Evolutionary conservation across 208 protist species (phyloP).

Genomic region (Novymonas esmeraldas): DNA sequence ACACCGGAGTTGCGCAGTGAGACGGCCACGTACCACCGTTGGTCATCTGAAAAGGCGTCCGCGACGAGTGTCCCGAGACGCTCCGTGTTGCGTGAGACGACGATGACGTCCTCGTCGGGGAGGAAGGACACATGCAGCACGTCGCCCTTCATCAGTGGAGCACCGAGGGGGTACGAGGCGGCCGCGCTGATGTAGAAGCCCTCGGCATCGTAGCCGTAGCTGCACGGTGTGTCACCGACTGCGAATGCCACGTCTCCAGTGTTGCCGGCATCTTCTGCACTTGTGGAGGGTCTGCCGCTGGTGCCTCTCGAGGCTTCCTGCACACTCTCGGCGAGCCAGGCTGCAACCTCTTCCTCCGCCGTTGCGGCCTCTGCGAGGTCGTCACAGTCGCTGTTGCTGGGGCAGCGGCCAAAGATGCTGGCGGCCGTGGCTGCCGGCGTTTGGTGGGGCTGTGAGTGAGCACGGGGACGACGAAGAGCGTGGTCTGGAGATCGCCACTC

Average conservation of each 20-base stretch:
- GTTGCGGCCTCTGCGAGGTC: neutral
- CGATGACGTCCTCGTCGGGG: constrained; percentile 34
- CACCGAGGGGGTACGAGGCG: constrained; percentile 20
- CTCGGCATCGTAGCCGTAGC: constrained; percentile 34
- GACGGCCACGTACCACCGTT: constrained; percentile 34
- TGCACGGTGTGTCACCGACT: constrained; percentile 30
- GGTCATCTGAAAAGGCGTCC: constrained; percentile 37
- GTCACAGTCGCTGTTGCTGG: too few species aligned
- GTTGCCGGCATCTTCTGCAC: neutral
- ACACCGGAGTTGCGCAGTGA: constrained; percentile 37
- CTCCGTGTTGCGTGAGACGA: constrained; percentile 20
- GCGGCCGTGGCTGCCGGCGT: too few species aligned
- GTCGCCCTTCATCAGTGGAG: constrained; percentile 12
- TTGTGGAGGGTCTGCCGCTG: neutral
- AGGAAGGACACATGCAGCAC: constrained; percentile 26
- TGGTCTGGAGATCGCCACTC: neutral
- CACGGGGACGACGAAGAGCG: too few species aligned
- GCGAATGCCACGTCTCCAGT: constrained; percentile 18
- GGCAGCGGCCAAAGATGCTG: too few species aligned
- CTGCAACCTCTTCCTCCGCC: constrained; percentile 22
- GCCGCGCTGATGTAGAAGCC: constrained; percentile 16
- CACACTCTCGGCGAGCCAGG: constrained; percentile 24
- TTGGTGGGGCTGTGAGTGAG: too few species aligned
- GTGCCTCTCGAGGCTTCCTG: constrained; percentile 12
- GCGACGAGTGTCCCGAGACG: constrained; percentile 27